These are phyloP conservation scores for Hortiboletus flavorubellus DNA, from an alignment of 768 basidiomycete genomes.

Conservation along the genomic window DNA sequence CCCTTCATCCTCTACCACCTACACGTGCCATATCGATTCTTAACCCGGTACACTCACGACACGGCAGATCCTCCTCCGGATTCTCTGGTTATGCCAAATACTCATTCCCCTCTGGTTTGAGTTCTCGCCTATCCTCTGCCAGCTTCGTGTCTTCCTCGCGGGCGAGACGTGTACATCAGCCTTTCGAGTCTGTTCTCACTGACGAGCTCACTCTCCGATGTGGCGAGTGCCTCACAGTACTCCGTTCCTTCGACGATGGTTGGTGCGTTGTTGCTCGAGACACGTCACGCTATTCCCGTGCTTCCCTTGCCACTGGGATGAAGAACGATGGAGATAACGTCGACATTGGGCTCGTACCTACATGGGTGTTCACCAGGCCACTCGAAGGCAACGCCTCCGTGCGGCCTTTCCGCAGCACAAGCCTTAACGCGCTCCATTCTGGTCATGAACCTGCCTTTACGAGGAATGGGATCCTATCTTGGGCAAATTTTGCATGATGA, in stretches of 20 bases:
- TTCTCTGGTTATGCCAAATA: conserved; percentile 40
- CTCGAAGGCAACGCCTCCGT: conserved; percentile 56
- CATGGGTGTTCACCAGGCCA: conserved; percentile 72
- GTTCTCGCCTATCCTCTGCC: conserved; percentile 10
- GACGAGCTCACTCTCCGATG: conserved; percentile 62
- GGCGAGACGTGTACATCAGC: conserved; percentile 56
- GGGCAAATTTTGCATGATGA: conserved; percentile 38
- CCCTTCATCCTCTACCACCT: background rate
- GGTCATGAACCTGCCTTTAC: conserved; percentile 34
- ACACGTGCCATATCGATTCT: conserved; percentile 16
- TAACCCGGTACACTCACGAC: conserved; percentile 24
- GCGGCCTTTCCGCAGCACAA: conserved; percentile 60
- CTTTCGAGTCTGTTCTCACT: conserved; percentile 66
- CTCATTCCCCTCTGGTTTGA: background rate
- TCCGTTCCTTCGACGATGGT: conserved; percentile 72
- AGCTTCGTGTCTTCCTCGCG: conserved; percentile 31
- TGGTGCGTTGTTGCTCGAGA: conserved; percentile 75
- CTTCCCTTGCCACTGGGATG: conserved; percentile 17
- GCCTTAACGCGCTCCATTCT: conserved; percentile 47
- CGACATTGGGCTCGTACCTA: conserved; percentile 70
- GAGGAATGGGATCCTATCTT: conserved; percentile 57
- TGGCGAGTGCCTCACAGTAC: conserved; percentile 59
- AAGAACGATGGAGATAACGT: conserved; percentile 36
- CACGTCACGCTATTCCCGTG: conserved; percentile 36
- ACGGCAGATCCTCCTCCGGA: conserved; percentile 32